phyloP scores from a whole-genome alignment of 2,329 filamentous ascomycete species.

The Aspergillus nomiae region DNA sequence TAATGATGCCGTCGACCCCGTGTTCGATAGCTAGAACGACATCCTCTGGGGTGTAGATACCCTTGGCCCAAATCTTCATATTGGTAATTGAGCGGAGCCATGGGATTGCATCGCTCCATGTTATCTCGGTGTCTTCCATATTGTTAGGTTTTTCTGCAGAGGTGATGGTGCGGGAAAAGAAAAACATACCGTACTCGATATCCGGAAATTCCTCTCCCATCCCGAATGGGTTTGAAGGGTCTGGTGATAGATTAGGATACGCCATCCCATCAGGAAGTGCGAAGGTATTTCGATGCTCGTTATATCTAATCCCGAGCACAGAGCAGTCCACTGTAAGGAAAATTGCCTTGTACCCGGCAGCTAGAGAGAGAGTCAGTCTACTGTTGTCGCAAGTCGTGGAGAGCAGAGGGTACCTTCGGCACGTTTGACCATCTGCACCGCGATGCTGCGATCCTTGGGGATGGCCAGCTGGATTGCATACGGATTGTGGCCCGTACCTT shows the following conservation, averaged over 20 bases:
- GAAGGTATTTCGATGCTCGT: conserved; percentile 56
- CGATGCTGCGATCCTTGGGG: conserved; percentile 47
- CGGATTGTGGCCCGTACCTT: conserved; percentile 39
- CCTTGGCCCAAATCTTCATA: not conserved
- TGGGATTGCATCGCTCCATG: conserved; percentile 16
- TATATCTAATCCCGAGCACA: conserved; percentile 52
- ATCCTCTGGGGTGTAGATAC: conserved; percentile 29
- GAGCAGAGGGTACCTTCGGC: conserved; percentile 36
- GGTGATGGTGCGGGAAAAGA: not conserved
- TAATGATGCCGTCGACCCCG: conserved; percentile 32
- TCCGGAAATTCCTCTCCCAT: not conserved
- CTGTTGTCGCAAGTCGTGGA: too few species aligned
- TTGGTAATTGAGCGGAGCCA: not conserved
- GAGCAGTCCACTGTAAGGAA: conserved; percentile 57
- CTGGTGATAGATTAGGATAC: conserved; percentile 41
- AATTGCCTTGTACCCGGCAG: conserved; percentile 53
- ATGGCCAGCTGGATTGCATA: conserved; percentile 56
- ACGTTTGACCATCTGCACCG: conserved; percentile 38
- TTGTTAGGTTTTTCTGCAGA: not conserved
- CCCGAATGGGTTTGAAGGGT: not conserved
- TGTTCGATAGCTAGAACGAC: conserved; percentile 32
- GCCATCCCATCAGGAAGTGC: conserved; percentile 42
- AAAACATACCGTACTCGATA: conserved; percentile 2
- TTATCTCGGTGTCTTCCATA: too few species aligned
- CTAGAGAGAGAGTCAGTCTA: conserved; percentile 15